A percentile compares a stretch with the other conserved stretches of the same genome.
Evolutionary conservation across 208 protist genomes (phyloP).

Genomic region (Trypanosoma cruzi): DNA sequence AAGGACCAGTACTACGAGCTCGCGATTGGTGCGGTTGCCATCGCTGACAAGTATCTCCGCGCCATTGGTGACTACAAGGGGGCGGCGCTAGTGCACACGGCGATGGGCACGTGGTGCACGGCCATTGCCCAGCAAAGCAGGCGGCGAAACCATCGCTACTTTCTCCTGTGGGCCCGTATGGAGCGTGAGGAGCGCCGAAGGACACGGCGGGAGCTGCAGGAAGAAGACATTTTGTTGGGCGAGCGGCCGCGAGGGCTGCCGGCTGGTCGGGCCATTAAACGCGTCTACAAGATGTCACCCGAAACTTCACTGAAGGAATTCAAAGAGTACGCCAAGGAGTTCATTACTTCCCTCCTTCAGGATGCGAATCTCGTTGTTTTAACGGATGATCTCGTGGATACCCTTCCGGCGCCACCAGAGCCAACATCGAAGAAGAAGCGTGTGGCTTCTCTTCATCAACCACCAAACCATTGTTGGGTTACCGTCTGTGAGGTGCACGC

Average conservation of each 20-base stretch:
- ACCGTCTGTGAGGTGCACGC: slow-evolving; percentile 80
- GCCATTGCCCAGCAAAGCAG: slow-evolving; percentile 46
- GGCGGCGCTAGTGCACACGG: slow-evolving; percentile 53
- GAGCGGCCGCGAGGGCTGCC: slow-evolving; percentile 62
- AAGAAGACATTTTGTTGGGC: slow-evolving; percentile 43
- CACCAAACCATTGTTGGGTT: slow-evolving; percentile 79
- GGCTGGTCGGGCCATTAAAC: slow-evolving; percentile 51
- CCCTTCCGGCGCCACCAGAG: slow-evolving; percentile 59
- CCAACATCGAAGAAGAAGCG: slow-evolving; percentile 70
- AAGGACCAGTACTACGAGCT: slow-evolving; percentile 87
- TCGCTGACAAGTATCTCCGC: slow-evolving; percentile 68
- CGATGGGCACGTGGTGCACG: slow-evolving; percentile 77
- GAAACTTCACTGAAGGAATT: slow-evolving; percentile 54
- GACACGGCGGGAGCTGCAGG: slow-evolving; percentile 36
- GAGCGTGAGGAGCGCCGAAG: slow-evolving; percentile 42
- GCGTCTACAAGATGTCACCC: slow-evolving; percentile 86
- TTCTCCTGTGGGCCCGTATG: slow-evolving; percentile 85
- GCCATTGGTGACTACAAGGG: slow-evolving; percentile 65
- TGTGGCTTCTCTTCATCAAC: slow-evolving; percentile 45
- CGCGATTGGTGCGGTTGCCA: slow-evolving; percentile 56
- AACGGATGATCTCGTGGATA: slow-evolving; percentile 72
- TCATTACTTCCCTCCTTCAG: slow-evolving; percentile 62
- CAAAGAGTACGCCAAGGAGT: slow-evolving; percentile 57
- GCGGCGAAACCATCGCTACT: slow-evolving; percentile 68
- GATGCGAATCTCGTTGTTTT: slow-evolving; percentile 62